A percentile compares a stretch with the other conserved stretches of the same genome.
Conservation (phyloP, 805 yeast species). For the Wickerhamomyces bisporus region DNA sequence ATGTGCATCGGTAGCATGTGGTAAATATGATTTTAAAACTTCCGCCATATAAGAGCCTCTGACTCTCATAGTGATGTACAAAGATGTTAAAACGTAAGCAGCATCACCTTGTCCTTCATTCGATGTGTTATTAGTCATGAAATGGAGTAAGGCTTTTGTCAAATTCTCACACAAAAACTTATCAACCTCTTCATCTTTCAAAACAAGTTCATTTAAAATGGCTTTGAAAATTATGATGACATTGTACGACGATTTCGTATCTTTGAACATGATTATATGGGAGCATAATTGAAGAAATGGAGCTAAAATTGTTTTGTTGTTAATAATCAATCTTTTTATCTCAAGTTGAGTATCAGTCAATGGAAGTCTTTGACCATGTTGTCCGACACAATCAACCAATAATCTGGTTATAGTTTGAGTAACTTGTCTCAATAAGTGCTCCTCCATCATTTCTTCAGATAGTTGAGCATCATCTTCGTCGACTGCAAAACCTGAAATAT, state of each 20-base stretch:
- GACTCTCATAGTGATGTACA: slow-evolving; percentile 68
- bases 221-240: slow-evolving; percentile 77
- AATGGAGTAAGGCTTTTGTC: slow-evolving; percentile 61
- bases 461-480: slow-evolving; percentile 65
- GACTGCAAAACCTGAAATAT: slow-evolving; percentile 33
- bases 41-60: slow-evolving; percentile 67
- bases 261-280: slow-evolving; percentile 77
- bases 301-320: slow-evolving; percentile 61
- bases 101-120: slow-evolving; percentile 89
- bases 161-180: slow-evolving; percentile 50
- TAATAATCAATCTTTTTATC: slow-evolving; percentile 61
- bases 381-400: slow-evolving; percentile 84
- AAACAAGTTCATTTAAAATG: slow-evolving; percentile 61
- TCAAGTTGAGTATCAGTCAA: slow-evolving; percentile 57
- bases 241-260: slow-evolving; percentile 89
- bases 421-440: slow-evolving; percentile 85
- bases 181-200: slow-evolving; percentile 73
- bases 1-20: slow-evolving; percentile 49
- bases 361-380: slow-evolving; percentile 42
- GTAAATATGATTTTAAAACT: slow-evolving; percentile 47
- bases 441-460: slow-evolving; percentile 98
- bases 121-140: slow-evolving; percentile 70
- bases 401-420: slow-evolving; percentile 88
- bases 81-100: slow-evolving; percentile 77
- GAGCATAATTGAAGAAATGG: slow-evolving; percentile 72